Conservation (phyloP, 2,329 filamentous ascomycete genomes). For the Macrophomina tecta region DNA sequence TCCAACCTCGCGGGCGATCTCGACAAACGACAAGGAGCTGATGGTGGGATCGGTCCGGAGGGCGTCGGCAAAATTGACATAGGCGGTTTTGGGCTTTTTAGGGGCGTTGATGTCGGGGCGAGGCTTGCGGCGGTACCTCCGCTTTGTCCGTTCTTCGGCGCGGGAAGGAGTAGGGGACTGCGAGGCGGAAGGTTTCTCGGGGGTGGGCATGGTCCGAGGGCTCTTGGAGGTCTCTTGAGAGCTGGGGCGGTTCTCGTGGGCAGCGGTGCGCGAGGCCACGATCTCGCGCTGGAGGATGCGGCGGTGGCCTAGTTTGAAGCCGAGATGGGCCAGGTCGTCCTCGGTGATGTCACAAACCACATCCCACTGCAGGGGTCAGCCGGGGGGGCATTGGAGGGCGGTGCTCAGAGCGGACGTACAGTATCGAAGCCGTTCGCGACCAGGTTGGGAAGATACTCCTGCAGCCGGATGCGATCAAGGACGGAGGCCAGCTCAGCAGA, state of each 20-base stretch:
- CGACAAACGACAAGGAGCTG: conserved; percentile 45
- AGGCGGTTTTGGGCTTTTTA: conserved; percentile 49
- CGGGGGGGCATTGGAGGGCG: neutral
- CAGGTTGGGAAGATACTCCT: conserved; percentile 38
- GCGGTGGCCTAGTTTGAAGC: conserved; percentile 49
- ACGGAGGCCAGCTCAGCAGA: conserved; percentile 35
- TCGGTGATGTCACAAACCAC: conserved; percentile 49
- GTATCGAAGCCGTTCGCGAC: conserved; percentile 44
- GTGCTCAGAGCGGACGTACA: neutral
- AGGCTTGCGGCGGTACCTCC: conserved; percentile 47
- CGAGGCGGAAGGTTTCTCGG: conserved; percentile 9
- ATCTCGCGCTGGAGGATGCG: conserved; percentile 48
- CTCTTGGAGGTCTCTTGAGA: conserved; percentile 30
- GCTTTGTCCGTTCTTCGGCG: conserved; percentile 39
- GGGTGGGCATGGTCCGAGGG: conserved; percentile 3
- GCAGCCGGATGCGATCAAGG: conserved; percentile 41
- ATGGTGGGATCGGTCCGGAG: conserved; percentile 45
- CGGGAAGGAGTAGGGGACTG: conserved; percentile 36
- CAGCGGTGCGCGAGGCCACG: conserved; percentile 43
- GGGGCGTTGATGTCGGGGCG: conserved; percentile 45
- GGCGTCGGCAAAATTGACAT: conserved; percentile 50
- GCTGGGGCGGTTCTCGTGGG: conserved; percentile 37
- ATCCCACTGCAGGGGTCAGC: conserved; percentile 38
- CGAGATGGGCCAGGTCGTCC: conserved; percentile 43
- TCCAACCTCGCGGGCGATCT: conserved; percentile 47